Evolutionary conservation across 192 early-diverging fungal genomes (phyloP).

Genomic region (Diversispora eburnea): DNA sequence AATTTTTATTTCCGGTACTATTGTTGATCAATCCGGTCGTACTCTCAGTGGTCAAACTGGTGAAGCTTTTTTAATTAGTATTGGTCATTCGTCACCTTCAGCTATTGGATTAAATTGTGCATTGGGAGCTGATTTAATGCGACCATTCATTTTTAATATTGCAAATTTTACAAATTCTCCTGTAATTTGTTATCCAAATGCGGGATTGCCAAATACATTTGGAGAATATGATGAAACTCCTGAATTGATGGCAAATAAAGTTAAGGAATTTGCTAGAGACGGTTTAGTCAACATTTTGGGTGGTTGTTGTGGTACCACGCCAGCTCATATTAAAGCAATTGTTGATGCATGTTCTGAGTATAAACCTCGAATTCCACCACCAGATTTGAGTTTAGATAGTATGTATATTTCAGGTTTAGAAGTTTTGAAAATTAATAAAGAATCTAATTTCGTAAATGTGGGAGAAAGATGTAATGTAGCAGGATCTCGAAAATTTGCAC

Average conservation of each 20-base stretch:
- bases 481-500: constrained; percentile 90
- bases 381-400: constrained; percentile 61
- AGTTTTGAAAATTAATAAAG: constrained; percentile 74
- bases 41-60: constrained; percentile 96
- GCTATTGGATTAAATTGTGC: constrained; percentile 92
- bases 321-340: constrained; percentile 84
- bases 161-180: constrained; percentile 75
- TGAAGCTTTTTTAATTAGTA: constrained; percentile 89
- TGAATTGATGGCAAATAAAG: constrained; percentile 78
- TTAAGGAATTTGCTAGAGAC: constrained; percentile 83
- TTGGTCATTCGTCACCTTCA: constrained; percentile 73
- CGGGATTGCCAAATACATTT: constrained; percentile 95
- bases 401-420: constrained; percentile 87
- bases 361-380: constrained; percentile 73
- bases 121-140: constrained; percentile 89
- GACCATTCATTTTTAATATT: constrained; percentile 91
- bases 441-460: constrained; percentile 87
- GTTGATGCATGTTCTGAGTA: constrained; percentile 72
- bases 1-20: constrained; percentile 84
- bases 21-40: constrained; percentile 94
- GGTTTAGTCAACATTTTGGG: constrained; percentile 95
- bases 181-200: constrained; percentile 94
- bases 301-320: constrained; percentile 97
- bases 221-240: constrained; percentile 94
- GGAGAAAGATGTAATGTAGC: constrained; percentile 98